phyloP scores from a whole-genome alignment of 176 grass and related monocot species.

The Cenchrus purpureus region DNA sequence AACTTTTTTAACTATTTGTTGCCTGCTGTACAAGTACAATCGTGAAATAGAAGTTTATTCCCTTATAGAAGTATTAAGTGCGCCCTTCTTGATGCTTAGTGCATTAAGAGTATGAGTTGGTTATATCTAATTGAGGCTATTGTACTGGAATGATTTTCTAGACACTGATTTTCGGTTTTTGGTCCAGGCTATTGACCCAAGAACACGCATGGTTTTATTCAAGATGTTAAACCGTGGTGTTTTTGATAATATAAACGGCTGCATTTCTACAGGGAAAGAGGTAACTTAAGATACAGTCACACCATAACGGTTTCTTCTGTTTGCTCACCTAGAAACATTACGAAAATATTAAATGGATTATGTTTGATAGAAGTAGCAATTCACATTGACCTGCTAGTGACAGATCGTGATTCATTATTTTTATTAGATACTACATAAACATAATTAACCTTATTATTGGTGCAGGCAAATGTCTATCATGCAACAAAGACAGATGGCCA shows the following conservation, averaged over 20 bases:
- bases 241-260: slow-evolving; percentile 94
- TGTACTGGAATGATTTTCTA: slow-evolving; percentile 9
- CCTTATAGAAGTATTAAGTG: background rate
- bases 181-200: slow-evolving; percentile 91
- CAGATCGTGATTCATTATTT: background rate
- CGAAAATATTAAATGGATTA: background rate
- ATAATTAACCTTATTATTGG: slow-evolving; percentile 7
- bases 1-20: background rate
- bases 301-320: background rate
- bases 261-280: slow-evolving; percentile 99
- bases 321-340: background rate
- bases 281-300: slow-evolving; percentile 35
- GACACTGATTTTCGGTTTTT: slow-evolving; percentile 16
- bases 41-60: background rate
- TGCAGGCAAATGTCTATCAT: slow-evolving; percentile 99
- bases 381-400: background rate
- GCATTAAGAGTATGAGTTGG: background rate
- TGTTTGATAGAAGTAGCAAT: background rate
- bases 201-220: slow-evolving; percentile 95
- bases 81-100: background rate
- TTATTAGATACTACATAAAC: background rate
- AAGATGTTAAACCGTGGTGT: slow-evolving; percentile 93
- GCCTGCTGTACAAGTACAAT: background rate
- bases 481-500: slow-evolving; percentile 84
- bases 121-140: background rate